Evolutionary conservation across 768 basidiomycete species (phyloP).

Genomic region (Strobilomyces confusus): DNA sequence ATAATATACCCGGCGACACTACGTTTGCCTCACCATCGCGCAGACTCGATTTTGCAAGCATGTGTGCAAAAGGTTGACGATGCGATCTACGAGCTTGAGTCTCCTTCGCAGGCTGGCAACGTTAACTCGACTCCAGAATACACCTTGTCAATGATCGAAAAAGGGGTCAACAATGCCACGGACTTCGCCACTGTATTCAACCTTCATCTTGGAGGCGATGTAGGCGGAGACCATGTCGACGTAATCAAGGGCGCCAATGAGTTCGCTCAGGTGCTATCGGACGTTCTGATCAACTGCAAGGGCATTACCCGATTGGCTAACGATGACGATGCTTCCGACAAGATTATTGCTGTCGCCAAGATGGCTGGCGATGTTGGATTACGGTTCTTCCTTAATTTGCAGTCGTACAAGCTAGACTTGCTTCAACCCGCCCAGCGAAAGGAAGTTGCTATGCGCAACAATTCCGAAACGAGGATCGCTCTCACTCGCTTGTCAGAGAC

Average conservation of each 20-base stretch:
- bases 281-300: slow-evolving; percentile 91
- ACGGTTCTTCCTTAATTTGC: slow-evolving; percentile 91
- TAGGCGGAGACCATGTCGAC: slow-evolving; percentile 92
- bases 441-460: slow-evolving; percentile 86
- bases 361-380: slow-evolving; percentile 82
- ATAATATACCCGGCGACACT: neutral
- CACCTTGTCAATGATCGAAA: slow-evolving; percentile 97
- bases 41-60: slow-evolving; percentile 94
- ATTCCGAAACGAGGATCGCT: slow-evolving; percentile 77
- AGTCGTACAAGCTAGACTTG: slow-evolving; percentile 90
- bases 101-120: slow-evolving; percentile 91
- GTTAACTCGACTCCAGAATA: slow-evolving; percentile 98
- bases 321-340: slow-evolving; percentile 90
- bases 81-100: slow-evolving; percentile 95
- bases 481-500: slow-evolving; percentile 83
- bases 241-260: slow-evolving; percentile 98
- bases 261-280: slow-evolving; percentile 87
- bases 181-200: slow-evolving; percentile 96
- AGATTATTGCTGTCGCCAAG: slow-evolving; percentile 81
- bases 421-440: slow-evolving; percentile 70
- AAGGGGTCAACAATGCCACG: slow-evolving; percentile 88
- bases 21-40: slow-evolving; percentile 11
- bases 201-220: slow-evolving; percentile 80
- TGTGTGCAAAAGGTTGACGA: slow-evolving; percentile 98
- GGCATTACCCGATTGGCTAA: slow-evolving; percentile 90